A percentile compares a stretch with the other conserved stretches of the same genome.
Conservation (phyloP, 225 moss, liverwort and hornwort species). For the Marchantia paleacea region DNA sequence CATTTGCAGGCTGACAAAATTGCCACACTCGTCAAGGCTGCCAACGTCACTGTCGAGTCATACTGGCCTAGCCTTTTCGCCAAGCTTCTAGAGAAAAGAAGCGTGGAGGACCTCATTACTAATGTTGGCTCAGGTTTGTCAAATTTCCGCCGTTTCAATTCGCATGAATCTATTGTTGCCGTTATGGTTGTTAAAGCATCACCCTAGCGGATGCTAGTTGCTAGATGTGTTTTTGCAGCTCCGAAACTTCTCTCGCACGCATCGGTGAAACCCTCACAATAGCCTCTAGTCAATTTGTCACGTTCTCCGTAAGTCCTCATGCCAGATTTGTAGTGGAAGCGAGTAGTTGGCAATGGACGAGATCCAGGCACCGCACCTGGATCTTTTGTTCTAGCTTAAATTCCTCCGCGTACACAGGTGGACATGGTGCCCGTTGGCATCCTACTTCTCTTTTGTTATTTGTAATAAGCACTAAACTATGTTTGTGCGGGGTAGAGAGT, state of each 20-base stretch:
- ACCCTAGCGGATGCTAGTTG: neutral
- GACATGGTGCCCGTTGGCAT: too few species aligned
- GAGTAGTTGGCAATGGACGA: too few species aligned
- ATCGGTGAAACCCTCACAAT: too few species aligned
- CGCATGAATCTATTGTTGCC: neutral
- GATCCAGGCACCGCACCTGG: too few species aligned
- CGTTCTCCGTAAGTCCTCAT: too few species aligned
- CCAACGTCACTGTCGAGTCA: conserved; percentile 55
- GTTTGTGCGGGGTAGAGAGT: neutral
- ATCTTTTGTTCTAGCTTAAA: too few species aligned
- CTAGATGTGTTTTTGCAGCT: too few species aligned
- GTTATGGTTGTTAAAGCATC: neutral
- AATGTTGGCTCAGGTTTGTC: conserved; percentile 61
- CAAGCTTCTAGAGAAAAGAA: conserved; percentile 78
- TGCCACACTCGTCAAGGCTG: conserved; percentile 55
- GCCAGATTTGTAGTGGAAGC: too few species aligned
- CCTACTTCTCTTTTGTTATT: too few species aligned
- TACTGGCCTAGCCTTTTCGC: conserved; percentile 74
- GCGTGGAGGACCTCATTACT: conserved; percentile 74
- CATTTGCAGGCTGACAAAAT: conserved; percentile 61
- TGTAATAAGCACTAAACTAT: neutral
- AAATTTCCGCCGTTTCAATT: neutral
- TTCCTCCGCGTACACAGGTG: too few species aligned
- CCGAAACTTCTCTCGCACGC: too few species aligned
- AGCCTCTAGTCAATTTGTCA: too few species aligned